These are phyloP conservation scores for Kokia cookei DNA, from an alignment of 441 rosid genomes.

Conservation along the genomic window DNA sequence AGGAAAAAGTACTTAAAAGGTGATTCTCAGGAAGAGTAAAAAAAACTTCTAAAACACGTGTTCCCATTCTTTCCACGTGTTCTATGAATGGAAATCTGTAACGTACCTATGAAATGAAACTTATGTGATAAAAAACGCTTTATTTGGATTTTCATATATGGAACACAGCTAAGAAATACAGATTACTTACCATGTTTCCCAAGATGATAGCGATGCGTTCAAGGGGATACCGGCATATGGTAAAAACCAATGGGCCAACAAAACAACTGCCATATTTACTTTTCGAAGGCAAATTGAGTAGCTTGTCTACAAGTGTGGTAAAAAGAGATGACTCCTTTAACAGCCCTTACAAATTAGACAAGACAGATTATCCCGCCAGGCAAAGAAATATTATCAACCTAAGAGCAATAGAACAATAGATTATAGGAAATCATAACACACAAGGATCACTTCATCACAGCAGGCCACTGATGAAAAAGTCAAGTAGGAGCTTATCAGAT, in stretches of 20 bases:
- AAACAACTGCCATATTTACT: neutral
- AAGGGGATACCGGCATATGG: neutral
- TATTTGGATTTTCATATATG: neutral
- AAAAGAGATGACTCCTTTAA: neutral
- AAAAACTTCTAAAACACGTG: constrained; percentile 6
- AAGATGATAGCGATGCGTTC: neutral
- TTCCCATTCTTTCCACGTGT: neutral
- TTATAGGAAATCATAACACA: neutral
- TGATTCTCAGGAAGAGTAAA: neutral
- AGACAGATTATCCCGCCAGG: neutral
- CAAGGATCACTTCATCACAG: neutral
- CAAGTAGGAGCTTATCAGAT: neutral
- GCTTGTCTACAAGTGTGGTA: neutral
- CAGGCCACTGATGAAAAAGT: neutral
- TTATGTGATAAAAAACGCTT: neutral
- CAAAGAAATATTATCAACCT: neutral
- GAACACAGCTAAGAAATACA: neutral
- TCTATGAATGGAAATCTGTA: neutral
- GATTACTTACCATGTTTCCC: neutral
- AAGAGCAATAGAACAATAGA: neutral
- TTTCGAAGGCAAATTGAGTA: neutral
- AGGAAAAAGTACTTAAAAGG: constrained; percentile 7
- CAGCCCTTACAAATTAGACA: neutral
- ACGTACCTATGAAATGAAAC: neutral
- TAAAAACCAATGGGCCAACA: neutral